Base-by-base conservation (phyloP, 2,329 filamentous ascomycete species). In the Claviceps quebecensis region DNA sequence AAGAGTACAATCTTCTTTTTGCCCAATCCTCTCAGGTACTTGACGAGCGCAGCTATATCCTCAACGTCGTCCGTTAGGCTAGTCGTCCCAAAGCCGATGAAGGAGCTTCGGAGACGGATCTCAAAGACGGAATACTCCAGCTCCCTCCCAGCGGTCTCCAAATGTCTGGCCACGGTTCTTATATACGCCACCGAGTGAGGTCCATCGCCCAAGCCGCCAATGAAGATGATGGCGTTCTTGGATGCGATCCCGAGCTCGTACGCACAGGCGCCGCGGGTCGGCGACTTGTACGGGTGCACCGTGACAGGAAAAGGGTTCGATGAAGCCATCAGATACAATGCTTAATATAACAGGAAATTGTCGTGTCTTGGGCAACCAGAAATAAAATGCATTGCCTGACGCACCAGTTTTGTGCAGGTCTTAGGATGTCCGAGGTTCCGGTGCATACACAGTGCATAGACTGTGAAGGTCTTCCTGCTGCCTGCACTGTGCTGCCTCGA, bases 121-220 rank as follows among this genome's bases (percentile, higher is more conserved):
- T 81, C 77, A 57, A 81, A 79, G 40, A 80, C 63, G 1, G 77
- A 77, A 59, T 74, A 80, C 55, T 63, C 61, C 34, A 73, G 60
- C 11, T 66, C 63, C 1, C 60, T 54, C 8, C 53, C 53, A 6
- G 64, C 55, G 5, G 64, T 53, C 54, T 70, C 68, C 4, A 79
- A 62, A 47, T 64, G 63, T 40, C 65, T 61, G 14, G 76, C 73
- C 51, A 81, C 65, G 1, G 63, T 60, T 5, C 71, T 69, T 47
- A 72, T 68, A 54, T 84, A 86, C 1, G 73, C 68, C 8, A 84
- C 74, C 0, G 80, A 81, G 55, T 84, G 77, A 53, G 84, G 77
- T 1, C 83, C 83, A 63, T 87, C 85, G 39, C 75, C 75, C 16
- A 89, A 75, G 38, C 85, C 85, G 55, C 82, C 83, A 55, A 87